These are phyloP conservation scores for Boletus coccyginus DNA, from an alignment of 768 basidiomycete species.

Conservation along the genomic window DNA sequence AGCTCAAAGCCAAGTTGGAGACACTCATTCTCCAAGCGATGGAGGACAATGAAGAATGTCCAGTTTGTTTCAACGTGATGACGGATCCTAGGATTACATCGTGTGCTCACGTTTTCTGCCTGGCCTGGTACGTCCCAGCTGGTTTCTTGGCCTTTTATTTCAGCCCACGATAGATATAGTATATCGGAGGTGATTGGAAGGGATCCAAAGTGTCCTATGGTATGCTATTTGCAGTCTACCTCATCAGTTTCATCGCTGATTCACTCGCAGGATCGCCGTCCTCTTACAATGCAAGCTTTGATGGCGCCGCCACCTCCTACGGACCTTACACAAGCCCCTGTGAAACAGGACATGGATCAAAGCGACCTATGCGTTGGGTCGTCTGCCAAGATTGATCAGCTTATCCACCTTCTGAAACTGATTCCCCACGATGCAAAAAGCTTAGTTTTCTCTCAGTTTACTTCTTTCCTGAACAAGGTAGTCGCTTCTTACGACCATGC, in stretches of 20 bases:
- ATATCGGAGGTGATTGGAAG: constrained; percentile 68
- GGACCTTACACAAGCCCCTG: constrained; percentile 62
- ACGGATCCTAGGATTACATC: constrained; percentile 69
- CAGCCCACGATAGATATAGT: constrained; percentile 33
- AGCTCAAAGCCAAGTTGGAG: constrained; percentile 57
- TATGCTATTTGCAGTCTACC: constrained; percentile 24
- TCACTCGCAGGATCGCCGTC: constrained; percentile 62
- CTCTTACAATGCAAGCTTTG: constrained; percentile 51
- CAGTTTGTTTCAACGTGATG: constrained; percentile 63
- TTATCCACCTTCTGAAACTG: constrained; percentile 67
- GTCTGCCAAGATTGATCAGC: constrained; percentile 84
- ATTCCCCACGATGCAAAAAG: constrained; percentile 73
- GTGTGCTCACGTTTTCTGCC: constrained; percentile 73
- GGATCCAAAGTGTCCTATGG: constrained; percentile 83
- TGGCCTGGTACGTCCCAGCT: constrained; percentile 51
- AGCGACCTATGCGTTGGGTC: constrained; percentile 47
- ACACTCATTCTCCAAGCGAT: constrained; percentile 58
- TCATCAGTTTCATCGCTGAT: neutral
- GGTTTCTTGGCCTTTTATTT: neutral
- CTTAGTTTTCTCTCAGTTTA: constrained; percentile 89
- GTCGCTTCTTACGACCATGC: neutral
- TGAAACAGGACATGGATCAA: constrained; percentile 40
- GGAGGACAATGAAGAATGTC: constrained; percentile 83
- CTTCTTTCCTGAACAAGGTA: constrained; percentile 79
- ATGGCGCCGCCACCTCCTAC: constrained; percentile 62